Base-by-base conservation (phyloP, 306 rosid genomes). In the Prosopis cineraria region DNA sequence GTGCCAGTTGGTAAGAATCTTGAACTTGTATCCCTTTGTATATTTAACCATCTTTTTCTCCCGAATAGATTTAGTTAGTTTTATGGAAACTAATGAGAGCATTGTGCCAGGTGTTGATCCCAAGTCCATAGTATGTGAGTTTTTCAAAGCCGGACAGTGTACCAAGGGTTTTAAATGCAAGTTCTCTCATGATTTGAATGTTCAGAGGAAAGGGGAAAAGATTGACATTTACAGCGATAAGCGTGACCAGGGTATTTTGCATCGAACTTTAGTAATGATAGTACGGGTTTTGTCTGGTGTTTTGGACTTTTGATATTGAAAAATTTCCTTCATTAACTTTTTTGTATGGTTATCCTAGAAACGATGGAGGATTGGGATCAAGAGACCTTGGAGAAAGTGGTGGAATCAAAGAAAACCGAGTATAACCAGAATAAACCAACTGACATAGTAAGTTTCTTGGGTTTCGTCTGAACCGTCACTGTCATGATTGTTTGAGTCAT, bases 321-420 rank as follows among this genome's bases (percentile, higher is more conserved):
- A 12, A 0, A 1, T 50, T 78, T 30, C 17, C 29, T 25, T 39
- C 37, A 16, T 24, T 79, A 9, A 47, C 20, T 9, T 63, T 66
- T 70, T 19, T 72, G 69, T 75, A 40, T 22, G 78, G 10, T 59
- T 36, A 58, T 78, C 22, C 74, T 40, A 91, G 99, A 91, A 5
- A 90, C 99, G 0, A 96, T 96, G 99, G 98, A 91, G 87, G 99
- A 96, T 34, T 96, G 99, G 98, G 99, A 96, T 91, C 97, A 90
- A 87, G 97, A 88, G 87, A 93, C 84, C 3, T 79, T 96, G 89
- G 99, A 96, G 88, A 91, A 93, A 87, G 99, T 90, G 60, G 91
- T 96, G 44, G 97, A 93, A 82, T 93, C 96, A 6, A 96, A 96
- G 88, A 86, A 93, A 84, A 87, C 6, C 0, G 94, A 96, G 58